These are phyloP conservation scores for Coleophoma crateriformis DNA, from an alignment of 2,329 filamentous ascomycete genomes.

Conservation along the genomic window DNA sequence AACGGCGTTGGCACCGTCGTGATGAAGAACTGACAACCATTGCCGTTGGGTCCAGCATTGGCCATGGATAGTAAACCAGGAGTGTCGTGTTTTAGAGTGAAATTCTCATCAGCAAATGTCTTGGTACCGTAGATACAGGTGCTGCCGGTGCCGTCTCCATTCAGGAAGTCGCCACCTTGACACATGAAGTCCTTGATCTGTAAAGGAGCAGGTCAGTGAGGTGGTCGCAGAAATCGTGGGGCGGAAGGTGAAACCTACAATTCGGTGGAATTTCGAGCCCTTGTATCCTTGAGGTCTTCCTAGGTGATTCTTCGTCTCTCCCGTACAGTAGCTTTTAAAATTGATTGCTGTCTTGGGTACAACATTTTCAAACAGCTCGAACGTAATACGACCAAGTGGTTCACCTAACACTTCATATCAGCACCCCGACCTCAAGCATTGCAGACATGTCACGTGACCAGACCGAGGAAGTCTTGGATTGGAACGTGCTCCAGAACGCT, in stretches of 20 bases:
- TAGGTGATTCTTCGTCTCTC: slow-evolving; percentile 74
- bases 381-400: slow-evolving; percentile 78
- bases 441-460: slow-evolving; percentile 19
- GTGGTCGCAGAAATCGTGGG: not conserved
- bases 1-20: slow-evolving; percentile 84
- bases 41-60: slow-evolving; percentile 86
- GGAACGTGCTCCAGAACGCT: not conserved
- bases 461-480: not conserved
- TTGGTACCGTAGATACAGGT: slow-evolving; percentile 82
- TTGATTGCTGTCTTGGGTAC: slow-evolving; percentile 91
- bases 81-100: slow-evolving; percentile 69
- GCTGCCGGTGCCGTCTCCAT: slow-evolving; percentile 86
- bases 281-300: slow-evolving; percentile 90
- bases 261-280: slow-evolving; percentile 87
- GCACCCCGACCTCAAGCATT: not conserved
- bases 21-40: slow-evolving; percentile 97
- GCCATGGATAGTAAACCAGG: slow-evolving; percentile 90
- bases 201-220: not conserved
- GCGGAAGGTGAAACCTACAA: slow-evolving; percentile 50
- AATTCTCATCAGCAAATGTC: slow-evolving; percentile 88
- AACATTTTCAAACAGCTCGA: slow-evolving; percentile 82
- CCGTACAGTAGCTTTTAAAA: slow-evolving; percentile 95
- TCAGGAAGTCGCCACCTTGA: slow-evolving; percentile 92
- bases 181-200: slow-evolving; percentile 97
- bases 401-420: slow-evolving; percentile 53